Percentiles rank a stretch among this genome's conserved stretches.
These are phyloP conservation scores for Solanum rostratum DNA, from an alignment of 257 asterid genomes.

Conservation along the genomic window DNA sequence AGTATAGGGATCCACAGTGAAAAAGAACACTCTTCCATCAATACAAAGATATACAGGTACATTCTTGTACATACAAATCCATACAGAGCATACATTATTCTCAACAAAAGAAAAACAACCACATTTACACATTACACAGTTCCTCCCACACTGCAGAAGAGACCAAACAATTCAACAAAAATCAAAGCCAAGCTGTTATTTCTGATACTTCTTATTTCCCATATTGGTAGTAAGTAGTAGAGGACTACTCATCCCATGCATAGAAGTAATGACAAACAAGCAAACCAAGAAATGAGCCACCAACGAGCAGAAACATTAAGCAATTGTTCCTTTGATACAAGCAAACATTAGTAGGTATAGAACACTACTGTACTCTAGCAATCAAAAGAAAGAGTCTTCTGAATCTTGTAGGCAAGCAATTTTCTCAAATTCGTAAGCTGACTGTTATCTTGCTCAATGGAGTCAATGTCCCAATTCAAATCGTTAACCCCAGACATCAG, in stretches of 20 bases:
- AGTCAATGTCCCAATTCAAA: constrained; percentile 2
- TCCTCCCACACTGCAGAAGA: neutral
- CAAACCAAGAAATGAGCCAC: neutral
- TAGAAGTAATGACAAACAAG: neutral
- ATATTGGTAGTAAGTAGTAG: neutral
- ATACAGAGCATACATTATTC: neutral
- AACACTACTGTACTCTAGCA: neutral
- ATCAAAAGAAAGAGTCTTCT: constrained; percentile 8
- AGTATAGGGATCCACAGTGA: too few species aligned
- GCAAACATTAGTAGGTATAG: neutral
- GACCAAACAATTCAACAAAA: neutral
- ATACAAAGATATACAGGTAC: too few species aligned
- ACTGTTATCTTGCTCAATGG: constrained; percentile 1
- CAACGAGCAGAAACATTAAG: neutral
- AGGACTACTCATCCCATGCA: neutral
- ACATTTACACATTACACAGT: neutral
- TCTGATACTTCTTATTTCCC: neutral
- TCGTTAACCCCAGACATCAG: neutral
- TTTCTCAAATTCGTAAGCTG: neutral
- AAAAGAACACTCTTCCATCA: too few species aligned
- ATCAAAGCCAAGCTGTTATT: neutral
- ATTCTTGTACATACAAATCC: too few species aligned
- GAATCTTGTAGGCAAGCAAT: neutral
- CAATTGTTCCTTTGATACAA: neutral
- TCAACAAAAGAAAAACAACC: neutral